Percentiles rank a stretch among this genome's conserved stretches.
phyloP scores from a whole-genome alignment of 768 basidiomycete genomes.

The Clitopilus passeckerianus region DNA sequence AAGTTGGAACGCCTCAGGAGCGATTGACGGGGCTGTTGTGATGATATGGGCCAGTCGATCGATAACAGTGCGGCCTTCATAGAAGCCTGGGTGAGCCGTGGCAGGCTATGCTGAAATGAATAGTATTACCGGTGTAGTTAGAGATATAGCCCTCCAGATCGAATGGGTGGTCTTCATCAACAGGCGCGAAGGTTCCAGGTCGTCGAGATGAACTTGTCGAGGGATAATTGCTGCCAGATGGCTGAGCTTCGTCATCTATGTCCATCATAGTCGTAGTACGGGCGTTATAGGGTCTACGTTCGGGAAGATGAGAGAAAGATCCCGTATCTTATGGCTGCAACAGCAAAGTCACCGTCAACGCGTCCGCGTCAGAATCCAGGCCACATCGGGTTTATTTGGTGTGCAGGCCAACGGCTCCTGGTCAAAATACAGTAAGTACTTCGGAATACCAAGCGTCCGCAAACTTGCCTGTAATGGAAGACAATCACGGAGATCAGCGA shows the following conservation, averaged over 20 bases:
- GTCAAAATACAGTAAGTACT: too few species aligned
- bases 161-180: conserved; percentile 82
- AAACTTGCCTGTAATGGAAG: too few species aligned
- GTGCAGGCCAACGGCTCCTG: too few species aligned
- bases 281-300: too few species aligned
- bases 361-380: too few species aligned
- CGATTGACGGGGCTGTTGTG: conserved; percentile 58
- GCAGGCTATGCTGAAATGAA: background rate
- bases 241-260: conserved; percentile 33
- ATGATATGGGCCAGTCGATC: conserved; percentile 71
- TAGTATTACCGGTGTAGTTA: conserved; percentile 61
- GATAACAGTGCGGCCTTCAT: conserved; percentile 67
- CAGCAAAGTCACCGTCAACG: too few species aligned
- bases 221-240: conserved; percentile 10
- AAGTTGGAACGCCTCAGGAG: conserved; percentile 65
- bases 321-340: too few species aligned
- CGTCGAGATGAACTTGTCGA: conserved; percentile 18
- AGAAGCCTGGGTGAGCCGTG: background rate
- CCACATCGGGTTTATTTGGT: too few species aligned
- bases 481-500: too few species aligned
- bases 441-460: too few species aligned
- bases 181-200: conserved; percentile 27
- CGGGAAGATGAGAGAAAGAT: too few species aligned
- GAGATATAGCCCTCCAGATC: conserved; percentile 80
- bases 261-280: conserved; percentile 25